Conservation (phyloP, 441 rosid species). For the Brassica balearica region DNA sequence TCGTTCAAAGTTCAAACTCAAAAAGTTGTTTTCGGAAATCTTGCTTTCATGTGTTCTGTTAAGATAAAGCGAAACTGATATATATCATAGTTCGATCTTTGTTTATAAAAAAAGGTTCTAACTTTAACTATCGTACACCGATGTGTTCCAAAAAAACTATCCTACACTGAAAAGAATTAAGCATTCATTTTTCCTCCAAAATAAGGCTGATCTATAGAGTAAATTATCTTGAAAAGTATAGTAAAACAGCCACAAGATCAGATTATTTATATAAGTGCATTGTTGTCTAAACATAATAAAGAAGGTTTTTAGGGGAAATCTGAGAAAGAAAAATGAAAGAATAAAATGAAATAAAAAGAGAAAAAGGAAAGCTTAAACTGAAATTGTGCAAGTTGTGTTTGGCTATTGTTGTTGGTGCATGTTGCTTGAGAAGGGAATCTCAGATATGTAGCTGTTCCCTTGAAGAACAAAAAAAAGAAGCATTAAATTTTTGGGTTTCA, state of each 20-base stretch:
- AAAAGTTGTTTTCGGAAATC: conserved; percentile 40
- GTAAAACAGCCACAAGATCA: neutral
- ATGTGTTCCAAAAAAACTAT: neutral
- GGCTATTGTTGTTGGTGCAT: conserved; percentile 43
- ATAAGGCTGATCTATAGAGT: conserved; percentile 19
- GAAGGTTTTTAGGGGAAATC: neutral
- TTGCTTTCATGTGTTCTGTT: conserved; percentile 41
- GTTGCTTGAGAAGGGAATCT: conserved; percentile 40
- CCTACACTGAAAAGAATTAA: conserved; percentile 9
- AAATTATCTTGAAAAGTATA: neutral
- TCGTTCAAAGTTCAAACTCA: conserved; percentile 40
- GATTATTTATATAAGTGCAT: neutral
- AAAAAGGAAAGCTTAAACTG: conserved; percentile 16
- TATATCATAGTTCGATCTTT: conserved; percentile 45
- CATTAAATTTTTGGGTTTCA: conserved; percentile 22
- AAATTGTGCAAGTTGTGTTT: conserved; percentile 40
- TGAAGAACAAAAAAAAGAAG: conserved; percentile 20
- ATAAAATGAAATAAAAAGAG: neutral
- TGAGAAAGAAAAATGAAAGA: neutral
- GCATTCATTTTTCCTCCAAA: conserved; percentile 11
- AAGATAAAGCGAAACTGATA: conserved; percentile 43
- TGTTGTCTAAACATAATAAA: neutral
- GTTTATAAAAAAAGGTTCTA: conserved; percentile 38
- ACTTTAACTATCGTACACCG: conserved; percentile 22
- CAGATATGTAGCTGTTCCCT: conserved; percentile 34